Percentiles rank a stretch among this genome's conserved stretches.
Conservation (phyloP, 1,284 basidiomycete genomes). For the Marasmius tenuissimus region DNA sequence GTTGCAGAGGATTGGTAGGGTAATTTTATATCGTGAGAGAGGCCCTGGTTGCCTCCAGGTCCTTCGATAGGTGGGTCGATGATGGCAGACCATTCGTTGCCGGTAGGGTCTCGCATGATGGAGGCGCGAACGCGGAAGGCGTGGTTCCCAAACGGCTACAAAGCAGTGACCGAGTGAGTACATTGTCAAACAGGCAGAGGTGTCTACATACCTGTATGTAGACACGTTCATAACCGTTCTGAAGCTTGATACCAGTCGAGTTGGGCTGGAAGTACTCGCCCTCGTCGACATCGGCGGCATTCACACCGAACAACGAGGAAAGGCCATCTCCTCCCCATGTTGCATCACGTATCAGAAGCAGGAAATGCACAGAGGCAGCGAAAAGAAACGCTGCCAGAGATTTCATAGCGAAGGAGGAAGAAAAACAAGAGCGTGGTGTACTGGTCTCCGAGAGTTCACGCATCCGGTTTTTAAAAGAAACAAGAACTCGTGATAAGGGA, state of each 20-base stretch:
- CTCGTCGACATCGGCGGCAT: neutral
- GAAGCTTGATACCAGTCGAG: conserved; percentile 37
- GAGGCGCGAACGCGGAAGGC: conserved; percentile 39
- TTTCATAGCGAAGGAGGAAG: too few species aligned
- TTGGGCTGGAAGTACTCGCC: conserved; percentile 20
- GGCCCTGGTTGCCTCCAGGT: conserved; percentile 32
- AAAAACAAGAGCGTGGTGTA: too few species aligned
- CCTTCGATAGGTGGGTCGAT: conserved; percentile 41
- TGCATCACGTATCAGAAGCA: neutral
- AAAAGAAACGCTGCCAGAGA: neutral
- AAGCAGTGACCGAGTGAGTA: neutral
- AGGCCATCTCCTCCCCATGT: neutral
- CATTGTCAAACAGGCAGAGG: neutral
- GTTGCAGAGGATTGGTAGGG: conserved; percentile 33
- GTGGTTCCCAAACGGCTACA: conserved; percentile 38
- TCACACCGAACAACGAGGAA: neutral
- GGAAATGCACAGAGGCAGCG: neutral
- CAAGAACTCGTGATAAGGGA: too few species aligned
- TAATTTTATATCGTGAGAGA: conserved; percentile 31
- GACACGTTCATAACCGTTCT: conserved; percentile 39
- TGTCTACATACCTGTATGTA: conserved; percentile 32
- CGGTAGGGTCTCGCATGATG: conserved; percentile 38
- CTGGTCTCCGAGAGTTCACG: too few species aligned
- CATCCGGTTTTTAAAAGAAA: too few species aligned
- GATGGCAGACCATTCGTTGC: conserved; percentile 34